These are phyloP conservation scores for Trichoderma atrobrunneum DNA, from an alignment of 2,329 filamentous ascomycete species.

Conservation along the genomic window DNA sequence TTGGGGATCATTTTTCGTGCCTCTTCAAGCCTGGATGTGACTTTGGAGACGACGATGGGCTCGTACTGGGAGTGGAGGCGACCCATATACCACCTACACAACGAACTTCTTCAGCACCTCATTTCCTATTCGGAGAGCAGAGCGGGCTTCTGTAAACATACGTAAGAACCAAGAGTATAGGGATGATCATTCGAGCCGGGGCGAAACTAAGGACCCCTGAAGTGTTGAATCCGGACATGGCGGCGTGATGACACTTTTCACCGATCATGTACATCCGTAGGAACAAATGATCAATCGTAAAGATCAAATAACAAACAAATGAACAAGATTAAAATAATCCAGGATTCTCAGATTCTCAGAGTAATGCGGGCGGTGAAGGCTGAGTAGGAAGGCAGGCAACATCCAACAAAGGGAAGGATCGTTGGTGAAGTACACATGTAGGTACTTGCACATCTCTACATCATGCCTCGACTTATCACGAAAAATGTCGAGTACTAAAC, in stretches of 20 bases:
- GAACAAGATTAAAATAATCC: not conserved
- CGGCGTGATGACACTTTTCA: too few species aligned
- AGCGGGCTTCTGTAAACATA: not conserved
- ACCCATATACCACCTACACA: constrained; percentile 46
- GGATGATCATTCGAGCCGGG: not conserved
- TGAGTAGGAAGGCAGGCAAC: not conserved
- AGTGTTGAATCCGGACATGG: constrained; percentile 12
- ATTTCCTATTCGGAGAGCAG: too few species aligned
- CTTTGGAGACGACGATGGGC: constrained; percentile 39
- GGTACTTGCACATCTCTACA: not conserved
- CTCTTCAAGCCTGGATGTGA: constrained; percentile 39
- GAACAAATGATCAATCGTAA: not conserved
- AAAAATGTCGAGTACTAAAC: not conserved
- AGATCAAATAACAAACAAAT: not conserved
- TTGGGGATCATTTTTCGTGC: constrained; percentile 39
- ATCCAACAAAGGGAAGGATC: not conserved
- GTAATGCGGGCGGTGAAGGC: not conserved
- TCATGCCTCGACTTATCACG: not conserved
- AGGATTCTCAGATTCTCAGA: not conserved
- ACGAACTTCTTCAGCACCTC: not conserved
- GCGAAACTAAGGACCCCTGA: not conserved
- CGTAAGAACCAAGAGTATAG: not conserved
- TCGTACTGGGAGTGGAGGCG: constrained; percentile 35
- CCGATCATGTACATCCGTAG: not conserved
- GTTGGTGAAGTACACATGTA: not conserved